Base-by-base conservation (phyloP, 176 grass and related monocot species). In the Musa beccarii region DNA sequence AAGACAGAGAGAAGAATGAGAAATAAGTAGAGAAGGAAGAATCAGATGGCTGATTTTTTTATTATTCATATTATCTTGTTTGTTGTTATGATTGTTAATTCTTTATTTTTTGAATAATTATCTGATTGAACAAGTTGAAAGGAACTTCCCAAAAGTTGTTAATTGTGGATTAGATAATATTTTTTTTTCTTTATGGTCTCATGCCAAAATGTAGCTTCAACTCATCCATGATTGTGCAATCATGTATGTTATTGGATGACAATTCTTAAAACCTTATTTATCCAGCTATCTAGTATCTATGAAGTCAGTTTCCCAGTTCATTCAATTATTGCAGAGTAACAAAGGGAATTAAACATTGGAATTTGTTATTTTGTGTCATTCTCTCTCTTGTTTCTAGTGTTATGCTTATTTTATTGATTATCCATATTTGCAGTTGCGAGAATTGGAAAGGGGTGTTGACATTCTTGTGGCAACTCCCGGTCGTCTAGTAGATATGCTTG, bases 391-490 rank as follows among this genome's bases (percentile, higher is more conserved):
- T 72, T 53, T 9, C 0, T 54, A 28, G 21, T 17, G 13, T 74
- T 14, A 12, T 56, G 6, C 14, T 23, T 54, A 9, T 15, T 16
- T 70, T 43, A 70, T 73, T 56, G 34, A 54, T 54, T 16, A 55
- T 74, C 10, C 53, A 19, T 23, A 29, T 34, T 79, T 77, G 81
- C 70, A 97, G 90, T 74, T 97, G 84, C 90, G 93, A 73, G 90
- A 97, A 11, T 68, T 97, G 67, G 93, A 97, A 81, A 97, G 87
- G 78, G 93, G 93, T 81, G 93, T 97, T 57, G 93, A 97, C 24
- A 97, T 97, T 69, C 88, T 97, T 76, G 93, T 97, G 77, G 93
- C 93, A 81, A 97, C 93, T 83, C 93, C 93, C 81, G 93, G 93
- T 79, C 89, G 93, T 19, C 81, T 97, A 75, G 89, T 93, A 84